Percentiles rank a stretch among this genome's conserved stretches.
Evolutionary conservation across 2,329 filamentous ascomycete species (phyloP).

Genomic region (Pseudogymnoascus sp.): DNA sequence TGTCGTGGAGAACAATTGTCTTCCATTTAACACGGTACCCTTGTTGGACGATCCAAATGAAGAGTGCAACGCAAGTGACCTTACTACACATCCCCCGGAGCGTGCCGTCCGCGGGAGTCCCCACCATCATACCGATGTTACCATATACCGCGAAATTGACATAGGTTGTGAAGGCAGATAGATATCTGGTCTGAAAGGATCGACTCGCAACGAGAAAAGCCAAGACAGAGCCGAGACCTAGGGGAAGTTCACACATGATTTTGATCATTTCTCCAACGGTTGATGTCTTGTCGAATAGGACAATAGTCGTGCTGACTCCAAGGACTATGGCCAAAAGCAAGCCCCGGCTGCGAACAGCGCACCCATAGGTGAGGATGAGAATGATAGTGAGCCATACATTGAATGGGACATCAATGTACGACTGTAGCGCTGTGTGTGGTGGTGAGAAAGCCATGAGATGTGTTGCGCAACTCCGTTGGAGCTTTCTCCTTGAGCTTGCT

Average conservation of each 20-base stretch:
- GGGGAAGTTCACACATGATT: constrained; percentile 14
- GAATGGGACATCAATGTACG: constrained; percentile 21
- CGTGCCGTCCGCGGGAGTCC: constrained; percentile 19
- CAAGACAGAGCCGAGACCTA: constrained; percentile 17
- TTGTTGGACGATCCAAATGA: constrained; percentile 16
- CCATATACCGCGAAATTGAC: constrained; percentile 22
- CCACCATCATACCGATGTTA: constrained; percentile 21
- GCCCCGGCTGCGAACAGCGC: constrained; percentile 17
- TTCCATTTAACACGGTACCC: constrained; percentile 18
- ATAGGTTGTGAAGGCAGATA: constrained; percentile 20
- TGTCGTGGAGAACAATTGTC: constrained; percentile 18
- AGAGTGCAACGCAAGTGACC: constrained; percentile 14
- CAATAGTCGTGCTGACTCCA: constrained; percentile 12
- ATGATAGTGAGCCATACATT: constrained; percentile 20
- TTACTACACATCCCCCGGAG: constrained; percentile 21
- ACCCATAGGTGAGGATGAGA: constrained; percentile 20
- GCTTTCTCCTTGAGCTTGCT: not conserved
- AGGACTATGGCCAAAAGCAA: constrained; percentile 15
- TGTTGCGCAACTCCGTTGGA: not conserved
- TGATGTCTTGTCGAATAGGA: constrained; percentile 16
- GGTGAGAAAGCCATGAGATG: constrained; percentile 12
- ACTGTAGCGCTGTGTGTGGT: constrained; percentile 11
- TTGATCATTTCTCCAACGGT: constrained; percentile 16
- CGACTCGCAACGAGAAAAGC: constrained; percentile 16
- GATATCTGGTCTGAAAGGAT: constrained; percentile 18